These are phyloP conservation scores for Phytophthora crassamura DNA, from an alignment of 352 stramenopile genomes.

Conservation along the genomic window DNA sequence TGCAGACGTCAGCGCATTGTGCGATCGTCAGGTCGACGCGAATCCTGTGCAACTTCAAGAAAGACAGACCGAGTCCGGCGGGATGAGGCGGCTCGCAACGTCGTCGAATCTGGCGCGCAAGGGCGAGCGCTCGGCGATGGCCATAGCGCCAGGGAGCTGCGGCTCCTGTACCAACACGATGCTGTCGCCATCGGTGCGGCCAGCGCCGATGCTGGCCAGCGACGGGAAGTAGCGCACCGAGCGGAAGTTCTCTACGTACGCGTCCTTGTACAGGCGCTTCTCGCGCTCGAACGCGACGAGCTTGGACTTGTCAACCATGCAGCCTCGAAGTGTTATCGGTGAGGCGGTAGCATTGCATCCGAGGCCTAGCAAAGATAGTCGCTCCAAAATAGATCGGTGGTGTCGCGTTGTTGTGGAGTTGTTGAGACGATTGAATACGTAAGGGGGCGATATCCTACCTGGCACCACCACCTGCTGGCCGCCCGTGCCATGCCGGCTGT, in stretches of 20 bases:
- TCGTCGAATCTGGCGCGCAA: constrained; percentile 37
- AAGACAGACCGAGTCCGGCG: constrained; percentile 56
- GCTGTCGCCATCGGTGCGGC: constrained; percentile 55
- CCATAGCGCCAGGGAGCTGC: constrained; percentile 2
- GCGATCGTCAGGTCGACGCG: constrained; percentile 33
- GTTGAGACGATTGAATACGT: not conserved
- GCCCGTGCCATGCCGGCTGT: not conserved
- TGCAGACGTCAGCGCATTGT: constrained; percentile 31
- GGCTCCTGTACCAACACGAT: constrained; percentile 75
- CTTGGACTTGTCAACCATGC: constrained; percentile 56
- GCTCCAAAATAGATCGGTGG: constrained; percentile 5
- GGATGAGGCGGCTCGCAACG: constrained; percentile 59
- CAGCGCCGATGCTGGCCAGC: constrained; percentile 58
- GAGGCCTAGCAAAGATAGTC: not conserved
- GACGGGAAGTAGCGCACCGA: constrained; percentile 79
- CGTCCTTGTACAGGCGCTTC: constrained; percentile 82
- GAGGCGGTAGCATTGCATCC: not conserved
- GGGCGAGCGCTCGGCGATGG: constrained; percentile 4
- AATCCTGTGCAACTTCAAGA: constrained; percentile 31
- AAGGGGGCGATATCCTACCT: constrained; percentile 6
- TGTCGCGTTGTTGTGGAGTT: constrained; percentile 12
- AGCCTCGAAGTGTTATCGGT: not conserved
- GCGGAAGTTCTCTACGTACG: constrained; percentile 75
- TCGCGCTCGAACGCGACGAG: constrained; percentile 72
- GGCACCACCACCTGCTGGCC: not conserved